phyloP scores from a whole-genome alignment of 306 rosid species.

The Fragaria vesca region DNA sequence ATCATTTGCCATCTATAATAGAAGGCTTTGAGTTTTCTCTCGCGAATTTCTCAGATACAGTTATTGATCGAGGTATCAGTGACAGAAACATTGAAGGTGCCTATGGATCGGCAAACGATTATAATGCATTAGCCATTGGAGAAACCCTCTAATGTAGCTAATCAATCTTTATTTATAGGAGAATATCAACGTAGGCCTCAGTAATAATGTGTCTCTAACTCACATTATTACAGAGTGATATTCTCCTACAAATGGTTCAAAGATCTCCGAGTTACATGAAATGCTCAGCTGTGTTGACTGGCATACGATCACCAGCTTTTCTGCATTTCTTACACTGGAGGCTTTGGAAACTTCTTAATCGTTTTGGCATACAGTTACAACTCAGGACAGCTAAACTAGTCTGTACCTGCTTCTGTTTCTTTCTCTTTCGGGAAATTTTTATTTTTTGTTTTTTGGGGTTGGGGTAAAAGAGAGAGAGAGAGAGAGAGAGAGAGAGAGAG shows the following conservation, averaged over 20 bases:
- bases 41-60: conserved; percentile 15
- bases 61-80: conserved; percentile 26
- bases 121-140: conserved; percentile 15
- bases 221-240: conserved; percentile 2
- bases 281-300: conserved; percentile 10
- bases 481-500: not conserved
- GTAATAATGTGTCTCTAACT: not conserved
- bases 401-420: not conserved
- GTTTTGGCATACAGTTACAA: not conserved
- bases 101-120: conserved; percentile 25
- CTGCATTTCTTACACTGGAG: conserved; percentile 27
- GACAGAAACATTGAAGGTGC: conserved; percentile 24
- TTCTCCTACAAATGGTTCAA: conserved; percentile 8
- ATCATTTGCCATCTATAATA: not conserved
- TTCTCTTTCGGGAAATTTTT: not conserved
- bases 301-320: not conserved
- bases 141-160: conserved; percentile 15
- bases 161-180: conserved; percentile 7
- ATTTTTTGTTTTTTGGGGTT: not conserved
- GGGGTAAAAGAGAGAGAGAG: not conserved
- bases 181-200: not conserved
- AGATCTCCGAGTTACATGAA: not conserved
- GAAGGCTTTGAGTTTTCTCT: conserved; percentile 13
- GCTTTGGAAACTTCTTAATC: not conserved
- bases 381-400: not conserved